Evolutionary conservation across 306 rosid species (phyloP).

Genomic region (Fragaria vesca): DNA sequence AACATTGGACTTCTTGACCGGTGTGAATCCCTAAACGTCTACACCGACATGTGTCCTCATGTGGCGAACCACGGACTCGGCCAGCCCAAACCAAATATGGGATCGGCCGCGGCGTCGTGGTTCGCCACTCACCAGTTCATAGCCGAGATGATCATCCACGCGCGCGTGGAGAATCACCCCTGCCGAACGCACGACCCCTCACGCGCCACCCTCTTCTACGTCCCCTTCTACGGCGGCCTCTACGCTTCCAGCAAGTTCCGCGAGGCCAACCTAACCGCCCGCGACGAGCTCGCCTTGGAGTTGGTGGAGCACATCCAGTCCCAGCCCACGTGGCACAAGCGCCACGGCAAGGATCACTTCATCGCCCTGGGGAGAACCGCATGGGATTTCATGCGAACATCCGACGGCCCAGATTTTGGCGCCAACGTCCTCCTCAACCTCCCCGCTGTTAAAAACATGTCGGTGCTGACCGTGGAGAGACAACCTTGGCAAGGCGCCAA

Average conservation of each 20-base stretch:
- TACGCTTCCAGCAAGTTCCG: slow-evolving; percentile 67
- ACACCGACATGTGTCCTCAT: slow-evolving; percentile 93
- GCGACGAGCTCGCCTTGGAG: slow-evolving; percentile 55
- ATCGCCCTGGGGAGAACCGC: slow-evolving; percentile 75
- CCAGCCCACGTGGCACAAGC: slow-evolving; percentile 39
- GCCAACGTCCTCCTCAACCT: slow-evolving; percentile 63
- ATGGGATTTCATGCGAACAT: slow-evolving; percentile 76
- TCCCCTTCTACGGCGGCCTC: slow-evolving; percentile 88
- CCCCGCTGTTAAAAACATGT: slow-evolving; percentile 67
- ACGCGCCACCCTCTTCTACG: slow-evolving; percentile 58
- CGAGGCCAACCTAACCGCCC: slow-evolving; percentile 41
- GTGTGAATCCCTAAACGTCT: slow-evolving; percentile 58
- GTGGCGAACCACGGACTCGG: slow-evolving; percentile 76
- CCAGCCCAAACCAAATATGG: slow-evolving; percentile 32
- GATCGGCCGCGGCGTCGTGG: slow-evolving; percentile 35
- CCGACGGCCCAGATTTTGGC: slow-evolving; percentile 53
- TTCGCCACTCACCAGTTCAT: slow-evolving; percentile 81
- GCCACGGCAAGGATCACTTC: slow-evolving; percentile 61
- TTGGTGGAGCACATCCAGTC: slow-evolving; percentile 28
- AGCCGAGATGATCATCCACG: slow-evolving; percentile 83
- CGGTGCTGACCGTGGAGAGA: slow-evolving; percentile 86
- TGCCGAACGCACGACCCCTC: slow-evolving; percentile 68
- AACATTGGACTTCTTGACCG: slow-evolving; percentile 49
- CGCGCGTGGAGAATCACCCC: slow-evolving; percentile 69
- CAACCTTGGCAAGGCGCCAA: slow-evolving; percentile 63